phyloP scores from a whole-genome alignment of 140 eudicot genomes.

The Erigeron philadelphicus region DNA sequence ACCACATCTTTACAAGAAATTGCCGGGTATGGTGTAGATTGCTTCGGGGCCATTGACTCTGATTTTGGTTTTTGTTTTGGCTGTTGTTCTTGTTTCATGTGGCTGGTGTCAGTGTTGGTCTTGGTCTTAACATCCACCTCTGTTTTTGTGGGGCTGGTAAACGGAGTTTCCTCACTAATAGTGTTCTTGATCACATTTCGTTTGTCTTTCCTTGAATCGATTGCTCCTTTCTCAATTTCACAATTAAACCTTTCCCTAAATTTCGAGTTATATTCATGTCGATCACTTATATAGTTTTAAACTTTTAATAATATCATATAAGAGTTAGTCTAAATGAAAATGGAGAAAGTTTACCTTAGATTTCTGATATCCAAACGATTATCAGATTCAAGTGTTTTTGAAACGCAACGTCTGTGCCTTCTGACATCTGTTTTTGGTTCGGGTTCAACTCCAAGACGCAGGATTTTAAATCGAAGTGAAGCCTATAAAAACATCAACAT shows the following conservation, averaged over 20 bases:
- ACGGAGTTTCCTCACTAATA: background rate
- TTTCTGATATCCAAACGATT: constrained; percentile 33
- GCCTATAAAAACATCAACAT: constrained; percentile 38
- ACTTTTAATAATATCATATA: background rate
- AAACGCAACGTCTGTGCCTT: constrained; percentile 14
- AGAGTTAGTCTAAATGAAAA: background rate
- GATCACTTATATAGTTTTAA: background rate
- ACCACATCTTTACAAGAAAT: constrained; percentile 19
- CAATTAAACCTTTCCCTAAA: constrained; percentile 51
- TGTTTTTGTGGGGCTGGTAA: constrained; percentile 2
- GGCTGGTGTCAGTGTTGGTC: constrained; percentile 4
- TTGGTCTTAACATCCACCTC: constrained; percentile 12
- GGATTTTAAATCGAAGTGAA: constrained; percentile 42
- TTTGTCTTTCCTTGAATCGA: constrained; percentile 17
- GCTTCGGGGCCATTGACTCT: constrained; percentile 13
- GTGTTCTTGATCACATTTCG: constrained; percentile 22
- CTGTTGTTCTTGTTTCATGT: constrained; percentile 27
- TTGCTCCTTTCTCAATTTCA: constrained; percentile 30
- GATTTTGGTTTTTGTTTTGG: constrained; percentile 6
- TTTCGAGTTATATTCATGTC: constrained; percentile 7
- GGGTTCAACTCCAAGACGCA: constrained; percentile 32
- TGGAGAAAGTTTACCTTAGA: constrained; percentile 23
- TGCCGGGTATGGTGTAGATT: constrained; percentile 12
- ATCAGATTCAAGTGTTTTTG: constrained; percentile 30
- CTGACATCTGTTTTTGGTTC: constrained; percentile 33